phyloP scores from a whole-genome alignment of 2,329 filamentous ascomycete genomes.

The Rugonectria rugulosa region DNA sequence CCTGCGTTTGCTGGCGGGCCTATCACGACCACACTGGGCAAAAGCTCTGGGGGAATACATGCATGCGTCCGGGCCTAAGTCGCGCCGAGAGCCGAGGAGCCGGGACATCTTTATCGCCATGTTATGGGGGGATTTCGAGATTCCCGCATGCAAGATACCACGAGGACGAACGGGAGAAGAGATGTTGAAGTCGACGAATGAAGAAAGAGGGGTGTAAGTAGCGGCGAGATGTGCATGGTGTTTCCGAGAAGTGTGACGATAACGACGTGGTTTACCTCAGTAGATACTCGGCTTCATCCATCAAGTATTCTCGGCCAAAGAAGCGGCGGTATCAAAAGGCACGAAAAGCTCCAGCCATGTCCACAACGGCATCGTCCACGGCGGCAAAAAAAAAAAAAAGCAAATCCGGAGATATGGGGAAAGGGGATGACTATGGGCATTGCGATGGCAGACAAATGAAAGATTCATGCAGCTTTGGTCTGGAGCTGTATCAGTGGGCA shows the following conservation, averaged over 20 bases:
- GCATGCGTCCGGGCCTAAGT: slow-evolving; percentile 8
- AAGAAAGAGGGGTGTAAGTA: no score
- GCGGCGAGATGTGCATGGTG: slow-evolving; percentile 4
- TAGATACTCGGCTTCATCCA: slow-evolving; percentile 12
- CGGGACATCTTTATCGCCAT: not conserved
- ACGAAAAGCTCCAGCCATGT: not conserved
- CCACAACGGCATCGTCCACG: slow-evolving; percentile 3
- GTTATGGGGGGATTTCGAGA: slow-evolving; percentile 12
- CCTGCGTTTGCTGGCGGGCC: slow-evolving; percentile 13
- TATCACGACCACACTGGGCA: not conserved
- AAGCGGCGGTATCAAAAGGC: not conserved
- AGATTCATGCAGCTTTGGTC: slow-evolving; percentile 4
- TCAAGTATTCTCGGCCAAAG: not conserved
- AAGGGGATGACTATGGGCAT: not conserved
- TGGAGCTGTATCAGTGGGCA: slow-evolving; percentile 9
- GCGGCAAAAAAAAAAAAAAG: slow-evolving; percentile 6
- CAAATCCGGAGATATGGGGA: not conserved
- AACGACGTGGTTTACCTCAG: slow-evolving; percentile 18
- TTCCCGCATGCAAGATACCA: slow-evolving; percentile 3
- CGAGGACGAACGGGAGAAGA: slow-evolving; percentile 4
- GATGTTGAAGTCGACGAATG: no score
- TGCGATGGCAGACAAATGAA: not conserved
- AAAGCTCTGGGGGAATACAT: slow-evolving; percentile 5
- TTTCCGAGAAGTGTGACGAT: slow-evolving; percentile 9
- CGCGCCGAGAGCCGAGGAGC: slow-evolving; percentile 7